Conservation (phyloP, 257 asterid species). For the Primulina eburnea region DNA sequence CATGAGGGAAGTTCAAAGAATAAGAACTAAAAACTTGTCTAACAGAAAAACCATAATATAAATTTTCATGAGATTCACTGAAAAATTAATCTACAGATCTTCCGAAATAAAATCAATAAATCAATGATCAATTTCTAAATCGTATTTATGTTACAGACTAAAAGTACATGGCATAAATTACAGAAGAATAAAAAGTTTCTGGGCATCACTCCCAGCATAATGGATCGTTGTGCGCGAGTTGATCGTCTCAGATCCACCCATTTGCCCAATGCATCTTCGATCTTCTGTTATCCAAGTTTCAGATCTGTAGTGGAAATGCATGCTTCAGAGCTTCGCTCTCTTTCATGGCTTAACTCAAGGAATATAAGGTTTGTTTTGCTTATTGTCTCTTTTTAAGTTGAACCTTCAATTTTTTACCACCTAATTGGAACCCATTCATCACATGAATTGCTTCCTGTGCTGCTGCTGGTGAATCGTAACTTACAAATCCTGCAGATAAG, state of each 20-base stretch:
- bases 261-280: not conserved
- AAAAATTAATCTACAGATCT: slow-evolving; percentile 20
- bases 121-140: slow-evolving; percentile 41
- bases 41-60: not conserved
- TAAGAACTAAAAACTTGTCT: not conserved
- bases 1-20: slow-evolving; percentile 5
- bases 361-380: slow-evolving; percentile 45
- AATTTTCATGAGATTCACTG: slow-evolving; percentile 22
- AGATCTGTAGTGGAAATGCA: slow-evolving; percentile 35
- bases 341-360: slow-evolving; percentile 41
- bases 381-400: slow-evolving; percentile 72
- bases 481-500: slow-evolving; percentile 76
- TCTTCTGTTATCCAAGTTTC: slow-evolving; percentile 21
- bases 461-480: slow-evolving; percentile 78
- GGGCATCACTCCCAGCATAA: slow-evolving; percentile 41
- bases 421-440: slow-evolving; percentile 91
- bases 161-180: slow-evolving; percentile 29
- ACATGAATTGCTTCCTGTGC: slow-evolving; percentile 77
- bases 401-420: slow-evolving; percentile 91
- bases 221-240: slow-evolving; percentile 16
- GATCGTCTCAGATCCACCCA: not conserved
- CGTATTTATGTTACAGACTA: slow-evolving; percentile 49
- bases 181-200: too few species aligned
- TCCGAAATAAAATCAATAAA: slow-evolving; percentile 45
- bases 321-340: slow-evolving; percentile 33